Conservation (phyloP, 139 green algal genomes). For the Eudorina sp. region DNA sequence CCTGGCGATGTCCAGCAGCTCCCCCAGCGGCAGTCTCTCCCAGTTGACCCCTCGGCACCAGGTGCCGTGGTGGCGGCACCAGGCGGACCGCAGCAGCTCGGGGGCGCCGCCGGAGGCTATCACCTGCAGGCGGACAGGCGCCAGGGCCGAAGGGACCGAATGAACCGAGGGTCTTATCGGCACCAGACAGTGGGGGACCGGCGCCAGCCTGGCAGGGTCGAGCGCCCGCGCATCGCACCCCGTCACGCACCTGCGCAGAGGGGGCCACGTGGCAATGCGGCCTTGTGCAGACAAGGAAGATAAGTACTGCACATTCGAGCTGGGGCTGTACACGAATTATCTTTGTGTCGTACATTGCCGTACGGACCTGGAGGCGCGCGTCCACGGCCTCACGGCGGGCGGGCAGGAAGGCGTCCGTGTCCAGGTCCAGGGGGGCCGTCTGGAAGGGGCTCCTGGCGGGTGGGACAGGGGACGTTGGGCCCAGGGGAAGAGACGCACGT, state of each 20-base stretch:
- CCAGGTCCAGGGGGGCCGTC: conserved; percentile 85
- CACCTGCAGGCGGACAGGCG: too few relatives aligned
- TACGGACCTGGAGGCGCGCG: conserved; percentile 60
- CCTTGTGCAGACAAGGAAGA: background rate
- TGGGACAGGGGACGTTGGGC: too few relatives aligned
- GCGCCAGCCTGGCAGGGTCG: too few relatives aligned
- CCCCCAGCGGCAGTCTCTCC: conserved; percentile 71
- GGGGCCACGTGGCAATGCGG: too few relatives aligned
- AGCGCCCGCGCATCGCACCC: too few relatives aligned
- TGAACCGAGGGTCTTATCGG: too few relatives aligned
- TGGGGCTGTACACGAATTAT: too few relatives aligned
- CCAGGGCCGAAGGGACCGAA: too few relatives aligned
- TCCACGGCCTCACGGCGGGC: conserved; percentile 62
- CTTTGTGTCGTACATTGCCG: background rate
- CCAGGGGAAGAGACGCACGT: too few relatives aligned
- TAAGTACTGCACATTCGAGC: background rate
- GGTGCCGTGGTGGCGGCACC: conserved; percentile 67
- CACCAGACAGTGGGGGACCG: too few relatives aligned
- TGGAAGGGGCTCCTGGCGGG: conserved; percentile 79
- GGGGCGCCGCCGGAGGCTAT: conserved; percentile 58
- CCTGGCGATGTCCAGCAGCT: conserved; percentile 77
- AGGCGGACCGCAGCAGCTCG: conserved; percentile 50
- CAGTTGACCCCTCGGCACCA: conserved; percentile 81
- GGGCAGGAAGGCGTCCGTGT: conserved; percentile 82
- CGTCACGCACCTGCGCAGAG: too few relatives aligned